These are phyloP conservation scores for Cairneyella variabilis DNA, from an alignment of 495 filamentous ascomycete species.

Conservation along the genomic window DNA sequence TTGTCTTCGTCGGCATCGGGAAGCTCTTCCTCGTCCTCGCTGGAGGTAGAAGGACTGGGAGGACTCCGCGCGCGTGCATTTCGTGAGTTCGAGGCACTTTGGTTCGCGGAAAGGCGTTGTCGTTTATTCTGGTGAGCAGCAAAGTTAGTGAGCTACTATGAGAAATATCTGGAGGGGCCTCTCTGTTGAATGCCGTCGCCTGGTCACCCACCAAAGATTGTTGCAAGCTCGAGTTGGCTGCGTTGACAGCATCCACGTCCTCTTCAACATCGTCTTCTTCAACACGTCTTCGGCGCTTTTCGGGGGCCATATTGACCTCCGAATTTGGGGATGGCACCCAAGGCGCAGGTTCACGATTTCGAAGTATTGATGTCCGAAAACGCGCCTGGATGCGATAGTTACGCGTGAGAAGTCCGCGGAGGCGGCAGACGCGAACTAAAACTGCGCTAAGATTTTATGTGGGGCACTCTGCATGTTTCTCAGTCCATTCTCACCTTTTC, in stretches of 20 bases:
- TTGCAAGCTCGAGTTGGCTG: conserved; percentile 40
- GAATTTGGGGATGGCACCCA: no score
- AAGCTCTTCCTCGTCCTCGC: conserved; percentile 8
- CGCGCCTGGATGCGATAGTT: no score
- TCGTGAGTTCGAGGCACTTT: conserved; percentile 22
- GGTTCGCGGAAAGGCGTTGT: conserved; percentile 34
- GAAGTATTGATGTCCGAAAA: no score
- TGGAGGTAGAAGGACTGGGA: conserved; percentile 7
- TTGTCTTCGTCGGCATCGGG: neutral
- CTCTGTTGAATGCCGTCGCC: no score
- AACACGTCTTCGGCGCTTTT: conserved; percentile 21
- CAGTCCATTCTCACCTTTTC: no score
- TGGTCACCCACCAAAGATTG: conserved; percentile 46
- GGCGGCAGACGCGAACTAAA: no score
- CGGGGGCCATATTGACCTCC: conserved; percentile 19
- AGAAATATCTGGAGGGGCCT: no score
- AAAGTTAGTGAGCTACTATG: no score
- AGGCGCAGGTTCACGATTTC: no score
- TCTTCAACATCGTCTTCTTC: conserved; percentile 48
- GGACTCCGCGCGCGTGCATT: conserved; percentile 24
- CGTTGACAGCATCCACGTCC: conserved; percentile 40
- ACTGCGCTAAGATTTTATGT: no score
- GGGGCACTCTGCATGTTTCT: no score
- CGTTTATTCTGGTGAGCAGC: conserved; percentile 45
- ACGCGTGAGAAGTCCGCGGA: no score